Base-by-base conservation (phyloP, 176 grass and related monocot genomes). In the Olyra latifolia region DNA sequence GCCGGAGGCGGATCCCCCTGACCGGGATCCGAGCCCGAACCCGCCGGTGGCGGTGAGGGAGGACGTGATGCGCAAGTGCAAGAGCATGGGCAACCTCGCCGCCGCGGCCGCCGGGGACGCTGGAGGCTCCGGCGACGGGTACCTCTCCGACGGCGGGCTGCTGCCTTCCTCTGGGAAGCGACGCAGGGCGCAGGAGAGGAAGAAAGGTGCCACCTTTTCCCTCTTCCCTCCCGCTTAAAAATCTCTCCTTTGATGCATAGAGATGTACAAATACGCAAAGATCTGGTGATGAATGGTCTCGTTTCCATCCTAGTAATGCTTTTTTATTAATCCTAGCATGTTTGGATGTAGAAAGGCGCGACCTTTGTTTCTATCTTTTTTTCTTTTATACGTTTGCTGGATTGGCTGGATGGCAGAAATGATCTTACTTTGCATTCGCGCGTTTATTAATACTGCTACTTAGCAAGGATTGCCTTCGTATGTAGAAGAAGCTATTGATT, bases 61-160 rank as follows among this genome's bases (percentile, higher is more conserved):
- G 85, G 85, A 85, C 40, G 89, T 85, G 82, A 91, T 91, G 82
- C 85, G 89, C 76, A 91, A 91, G 82, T 85, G 85, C 45, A 91
- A 88, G 66, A 91, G 89, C 82, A 91, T 85, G 89, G 66, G 89
- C 61, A 91, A 91, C 49, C 89, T 91, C 59, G 81, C 72, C 25
- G 72, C 89, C 10, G 85, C 76, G 20, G 72, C 35, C 10, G 59
- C 73, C 69, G 77, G 59, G 12, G 85, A 84, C 19, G 77, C n/a
- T 12, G 81, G 28, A 45, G 85, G 41, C 35, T 45, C 32, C 5
- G 89, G 77, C 3, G 82, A 88, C 15, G 82, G 89, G 24, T 91
- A 91, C 46, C 82, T 85, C 20, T 91, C 89, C 38, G 89, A 91
- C 29, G 89, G 85, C 12, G 85, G 89, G 15, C 58, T 88, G 66